phyloP scores from a whole-genome alignment of 257 asterid species.

The Plantago major region DNA sequence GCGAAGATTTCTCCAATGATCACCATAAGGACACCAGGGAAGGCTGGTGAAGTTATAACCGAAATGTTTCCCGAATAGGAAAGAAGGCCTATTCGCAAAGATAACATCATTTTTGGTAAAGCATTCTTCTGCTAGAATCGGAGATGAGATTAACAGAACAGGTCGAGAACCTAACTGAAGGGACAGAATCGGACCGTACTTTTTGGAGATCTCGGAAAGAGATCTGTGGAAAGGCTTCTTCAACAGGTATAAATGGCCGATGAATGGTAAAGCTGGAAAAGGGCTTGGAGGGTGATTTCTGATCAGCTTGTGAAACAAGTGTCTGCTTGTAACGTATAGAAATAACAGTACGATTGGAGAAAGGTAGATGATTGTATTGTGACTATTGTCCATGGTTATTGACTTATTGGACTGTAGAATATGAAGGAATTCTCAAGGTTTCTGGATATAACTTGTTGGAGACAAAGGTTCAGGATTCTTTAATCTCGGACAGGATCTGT shows the following conservation, averaged over 20 bases:
- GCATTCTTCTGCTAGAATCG: constrained; percentile 35
- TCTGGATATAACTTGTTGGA: too few species aligned
- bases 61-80: constrained; percentile 34
- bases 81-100: constrained; percentile 34
- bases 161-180: constrained; percentile 33
- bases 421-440: neutral
- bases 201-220: constrained; percentile 20
- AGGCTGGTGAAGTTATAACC: constrained; percentile 33
- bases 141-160: constrained; percentile 26
- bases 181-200: constrained; percentile 28
- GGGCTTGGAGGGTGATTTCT: constrained; percentile 40
- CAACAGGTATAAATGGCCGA: constrained; percentile 33
- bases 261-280: constrained; percentile 25
- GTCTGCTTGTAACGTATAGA: neutral
- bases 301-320: constrained; percentile 2
- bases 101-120: constrained; percentile 28
- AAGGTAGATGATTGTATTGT: neutral
- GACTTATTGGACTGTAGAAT: neutral
- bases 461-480: too few species aligned
- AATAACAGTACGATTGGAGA: neutral
- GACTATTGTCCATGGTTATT: neutral
- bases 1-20: constrained; percentile 42
- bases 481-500: too few species aligned
- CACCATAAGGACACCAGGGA: constrained; percentile 35
- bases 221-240: constrained; percentile 32